Conservation (phyloP, 495 filamentous ascomycete genomes). For the Penicillium robsamsonii region DNA sequence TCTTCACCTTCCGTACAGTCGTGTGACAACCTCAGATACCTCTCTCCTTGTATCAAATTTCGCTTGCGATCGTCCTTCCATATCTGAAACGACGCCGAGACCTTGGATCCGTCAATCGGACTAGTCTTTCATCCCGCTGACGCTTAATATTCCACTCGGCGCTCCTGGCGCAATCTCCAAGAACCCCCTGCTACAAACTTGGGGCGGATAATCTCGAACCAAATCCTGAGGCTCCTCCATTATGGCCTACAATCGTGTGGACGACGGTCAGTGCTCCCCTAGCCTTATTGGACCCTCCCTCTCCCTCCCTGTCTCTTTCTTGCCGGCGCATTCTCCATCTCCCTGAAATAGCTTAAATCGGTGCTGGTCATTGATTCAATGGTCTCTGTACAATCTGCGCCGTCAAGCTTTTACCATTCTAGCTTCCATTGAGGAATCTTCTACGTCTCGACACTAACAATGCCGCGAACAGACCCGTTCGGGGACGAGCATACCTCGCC, state of each 20-base stretch:
- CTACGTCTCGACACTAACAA: constrained; percentile 16
- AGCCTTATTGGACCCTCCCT: constrained; percentile 15
- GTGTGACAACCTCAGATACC: constrained; percentile 7
- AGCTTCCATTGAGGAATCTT: constrained; percentile 7
- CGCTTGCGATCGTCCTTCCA: constrained; percentile 9
- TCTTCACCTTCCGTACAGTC: constrained; percentile 2
- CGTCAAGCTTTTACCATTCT: constrained; percentile 4
- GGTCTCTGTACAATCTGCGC: constrained; percentile 5
- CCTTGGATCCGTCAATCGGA: constrained; percentile 20
- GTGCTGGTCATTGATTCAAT: constrained; percentile 25
- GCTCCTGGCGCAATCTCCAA: constrained; percentile 39
- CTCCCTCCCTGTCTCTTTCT: constrained; percentile 10
- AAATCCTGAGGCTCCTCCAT: constrained; percentile 23
- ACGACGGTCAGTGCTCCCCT: constrained; percentile 57
- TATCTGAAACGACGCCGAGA: constrained; percentile 37
- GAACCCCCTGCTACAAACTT: constrained; percentile 20
- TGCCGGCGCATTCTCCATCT: constrained; percentile 21
- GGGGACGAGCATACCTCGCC: constrained; percentile 60
- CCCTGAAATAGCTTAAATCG: constrained; percentile 11
- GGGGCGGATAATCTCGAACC: constrained; percentile 27
- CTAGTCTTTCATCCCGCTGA: constrained; percentile 20
- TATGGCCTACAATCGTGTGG: constrained; percentile 68
- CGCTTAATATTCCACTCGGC: constrained; percentile 27
- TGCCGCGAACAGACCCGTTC: constrained; percentile 38
- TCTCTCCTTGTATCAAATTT: constrained; percentile 11